A percentile compares a stretch with the other conserved stretches of the same genome.
Evolutionary conservation across 805 yeast genomes (phyloP).

Genomic region (Scheffersomyces spartinae): DNA sequence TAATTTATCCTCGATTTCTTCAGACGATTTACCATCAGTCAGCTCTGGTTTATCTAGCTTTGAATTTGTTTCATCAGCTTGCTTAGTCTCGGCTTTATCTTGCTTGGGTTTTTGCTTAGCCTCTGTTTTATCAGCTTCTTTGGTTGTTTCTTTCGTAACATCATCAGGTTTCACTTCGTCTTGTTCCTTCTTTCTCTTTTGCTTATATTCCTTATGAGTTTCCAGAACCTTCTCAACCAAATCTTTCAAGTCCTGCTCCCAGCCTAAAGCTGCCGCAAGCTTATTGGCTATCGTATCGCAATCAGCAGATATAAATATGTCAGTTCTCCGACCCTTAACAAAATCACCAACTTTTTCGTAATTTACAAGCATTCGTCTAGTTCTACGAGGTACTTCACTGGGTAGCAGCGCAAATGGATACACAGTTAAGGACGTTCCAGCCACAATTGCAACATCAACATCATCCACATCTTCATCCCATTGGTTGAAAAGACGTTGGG

Average conservation of each 20-base stretch:
- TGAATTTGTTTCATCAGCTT: too few species aligned
- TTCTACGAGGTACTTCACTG: constrained; percentile 37
- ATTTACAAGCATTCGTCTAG: constrained; percentile 59
- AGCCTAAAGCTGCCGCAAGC: constrained; percentile 46
- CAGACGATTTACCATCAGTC: too few species aligned
- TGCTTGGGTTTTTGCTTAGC: constrained; percentile 1
- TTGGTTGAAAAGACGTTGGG: constrained; percentile 50
- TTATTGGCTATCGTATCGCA: constrained; percentile 56
- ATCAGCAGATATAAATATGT: constrained; percentile 46
- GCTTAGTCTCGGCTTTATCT: too few species aligned
- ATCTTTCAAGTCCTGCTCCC: constrained; percentile 45
- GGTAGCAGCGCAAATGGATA: constrained; percentile 87
- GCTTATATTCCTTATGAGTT: constrained; percentile 2
- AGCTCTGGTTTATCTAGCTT: too few species aligned
- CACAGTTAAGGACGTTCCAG: constrained; percentile 87
- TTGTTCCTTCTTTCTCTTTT: constrained; percentile 1
- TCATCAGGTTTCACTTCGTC: too few species aligned
- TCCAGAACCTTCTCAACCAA: constrained; percentile 13
- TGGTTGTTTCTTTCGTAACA: background rate
- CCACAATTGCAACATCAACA: constrained; percentile 68
- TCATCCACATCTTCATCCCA: constrained; percentile 50
- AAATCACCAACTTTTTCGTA: constrained; percentile 73
- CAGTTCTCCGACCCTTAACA: constrained; percentile 40
- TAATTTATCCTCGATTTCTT: too few species aligned
- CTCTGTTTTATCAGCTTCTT: constrained; percentile 1